phyloP scores from a whole-genome alignment of 768 basidiomycete species.

The Leucogyrophana mollusca region DNA sequence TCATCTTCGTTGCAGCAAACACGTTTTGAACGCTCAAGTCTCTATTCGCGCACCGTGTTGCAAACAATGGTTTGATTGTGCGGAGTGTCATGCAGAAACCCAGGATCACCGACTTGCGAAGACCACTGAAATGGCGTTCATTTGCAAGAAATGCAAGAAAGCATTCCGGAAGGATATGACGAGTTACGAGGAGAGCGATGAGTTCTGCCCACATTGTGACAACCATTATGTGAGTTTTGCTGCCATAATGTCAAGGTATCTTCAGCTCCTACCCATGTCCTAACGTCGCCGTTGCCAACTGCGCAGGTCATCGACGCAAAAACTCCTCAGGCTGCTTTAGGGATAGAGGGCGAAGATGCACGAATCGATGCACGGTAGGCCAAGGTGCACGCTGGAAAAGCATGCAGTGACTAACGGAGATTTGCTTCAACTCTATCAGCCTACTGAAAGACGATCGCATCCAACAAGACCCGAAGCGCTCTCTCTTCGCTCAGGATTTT shows the following conservation, averaged over 20 bases:
- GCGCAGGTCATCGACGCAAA: conserved; percentile 88
- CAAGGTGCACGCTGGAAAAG: conserved; percentile 1
- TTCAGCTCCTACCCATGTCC: neutral
- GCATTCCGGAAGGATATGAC: conserved; percentile 96
- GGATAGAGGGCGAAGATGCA: conserved; percentile 90
- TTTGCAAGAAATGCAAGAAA: conserved; percentile 91
- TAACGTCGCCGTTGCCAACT: neutral
- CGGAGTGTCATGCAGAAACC: conserved; percentile 89
- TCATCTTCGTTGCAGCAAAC: conserved; percentile 72
- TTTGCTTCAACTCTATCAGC: conserved; percentile 34
- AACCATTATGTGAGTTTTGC: conserved; percentile 86
- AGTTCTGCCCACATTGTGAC: conserved; percentile 97
- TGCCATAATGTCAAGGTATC: neutral
- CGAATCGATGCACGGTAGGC: conserved; percentile 81
- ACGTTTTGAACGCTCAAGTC: conserved; percentile 95
- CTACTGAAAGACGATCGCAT: conserved; percentile 89
- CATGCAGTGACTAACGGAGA: neutral
- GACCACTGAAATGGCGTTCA: conserved; percentile 81
- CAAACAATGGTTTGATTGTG: conserved; percentile 96
- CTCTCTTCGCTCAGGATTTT: conserved; percentile 48
- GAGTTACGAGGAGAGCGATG: conserved; percentile 92
- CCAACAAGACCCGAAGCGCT: conserved; percentile 48
- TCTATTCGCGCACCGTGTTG: conserved; percentile 96
- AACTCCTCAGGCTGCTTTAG: conserved; percentile 80
- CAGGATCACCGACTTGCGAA: conserved; percentile 71